A percentile compares a stretch with the other conserved stretches of the same genome.
These are phyloP conservation scores for Coprinellus micaceus DNA, from an alignment of 768 basidiomycete species.

Conservation along the genomic window DNA sequence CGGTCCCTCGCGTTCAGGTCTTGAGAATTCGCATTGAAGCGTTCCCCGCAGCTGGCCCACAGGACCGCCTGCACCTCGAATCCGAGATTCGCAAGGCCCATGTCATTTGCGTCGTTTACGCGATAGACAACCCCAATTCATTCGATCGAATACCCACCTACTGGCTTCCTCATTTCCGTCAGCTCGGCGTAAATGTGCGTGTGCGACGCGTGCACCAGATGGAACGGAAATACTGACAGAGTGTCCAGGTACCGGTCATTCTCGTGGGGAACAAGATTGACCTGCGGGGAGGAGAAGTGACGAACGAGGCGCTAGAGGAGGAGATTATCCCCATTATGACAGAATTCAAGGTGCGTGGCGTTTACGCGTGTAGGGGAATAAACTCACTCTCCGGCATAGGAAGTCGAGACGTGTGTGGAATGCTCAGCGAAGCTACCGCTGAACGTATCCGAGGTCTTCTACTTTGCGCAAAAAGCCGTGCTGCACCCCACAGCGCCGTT, in stretches of 20 bases:
- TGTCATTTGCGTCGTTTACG: slow-evolving; percentile 96
- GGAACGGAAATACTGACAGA: no score
- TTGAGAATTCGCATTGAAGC: no score
- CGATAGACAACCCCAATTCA: slow-evolving; percentile 92
- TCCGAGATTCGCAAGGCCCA: slow-evolving; percentile 96
- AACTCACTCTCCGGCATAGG: slow-evolving; percentile 45
- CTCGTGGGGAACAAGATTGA: slow-evolving; percentile 99
- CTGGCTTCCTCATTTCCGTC: slow-evolving; percentile 94
- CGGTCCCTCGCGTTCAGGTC: background rate
- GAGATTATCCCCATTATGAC: slow-evolving; percentile 97
- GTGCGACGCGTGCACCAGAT: background rate
- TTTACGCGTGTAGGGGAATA: no score
- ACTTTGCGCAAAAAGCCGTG: slow-evolving; percentile 97
- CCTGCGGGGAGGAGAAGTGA: slow-evolving; percentile 86
- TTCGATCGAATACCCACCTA: slow-evolving; percentile 98
- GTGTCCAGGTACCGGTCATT: slow-evolving; percentile 83
- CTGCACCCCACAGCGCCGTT: slow-evolving; percentile 94
- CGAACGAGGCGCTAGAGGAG: slow-evolving; percentile 89
- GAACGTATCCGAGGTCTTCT: slow-evolving; percentile 96
- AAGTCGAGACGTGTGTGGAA: slow-evolving; percentile 98
- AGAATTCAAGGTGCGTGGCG: slow-evolving; percentile 92
- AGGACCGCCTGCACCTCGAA: slow-evolving; percentile 86
- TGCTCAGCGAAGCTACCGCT: slow-evolving; percentile 88
- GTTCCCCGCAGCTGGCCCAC: slow-evolving; percentile 87
- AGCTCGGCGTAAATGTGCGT: slow-evolving; percentile 90